phyloP scores from a whole-genome alignment of 257 asterid genomes.

The Fraxinus quadrangulata region DNA sequence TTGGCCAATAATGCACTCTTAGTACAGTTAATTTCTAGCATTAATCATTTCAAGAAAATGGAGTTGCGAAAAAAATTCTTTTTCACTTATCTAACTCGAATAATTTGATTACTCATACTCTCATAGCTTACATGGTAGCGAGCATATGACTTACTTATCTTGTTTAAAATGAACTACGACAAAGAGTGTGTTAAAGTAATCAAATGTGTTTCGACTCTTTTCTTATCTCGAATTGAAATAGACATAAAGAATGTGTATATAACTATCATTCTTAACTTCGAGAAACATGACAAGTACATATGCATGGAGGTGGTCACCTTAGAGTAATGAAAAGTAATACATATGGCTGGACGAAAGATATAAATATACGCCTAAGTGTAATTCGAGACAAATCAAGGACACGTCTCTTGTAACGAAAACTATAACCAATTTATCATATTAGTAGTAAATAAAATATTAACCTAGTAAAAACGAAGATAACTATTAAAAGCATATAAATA shows the following conservation, averaged over 20 bases:
- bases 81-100: not conserved
- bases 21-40: not conserved
- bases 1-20: not conserved
- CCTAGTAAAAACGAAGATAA: no score
- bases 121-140: no score
- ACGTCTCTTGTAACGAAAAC: no score
- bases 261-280: not conserved
- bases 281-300: not conserved
- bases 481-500: not conserved
- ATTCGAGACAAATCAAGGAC: no score
- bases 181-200: no score
- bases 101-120: no score
- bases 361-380: not conserved
- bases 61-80: not conserved
- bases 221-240: not conserved
- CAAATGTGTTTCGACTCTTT: no score
- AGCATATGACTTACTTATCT: no score
- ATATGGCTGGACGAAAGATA: conserved; percentile 52
- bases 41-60: no score
- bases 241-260: not conserved
- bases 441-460: no score
- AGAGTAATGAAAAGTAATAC: conserved; percentile 22
- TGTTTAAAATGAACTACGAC: no score
- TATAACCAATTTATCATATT: not conserved
- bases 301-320: conserved; percentile 26